Conservation (phyloP, 352 stramenopile species). For the Pythium coloratum region DNA sequence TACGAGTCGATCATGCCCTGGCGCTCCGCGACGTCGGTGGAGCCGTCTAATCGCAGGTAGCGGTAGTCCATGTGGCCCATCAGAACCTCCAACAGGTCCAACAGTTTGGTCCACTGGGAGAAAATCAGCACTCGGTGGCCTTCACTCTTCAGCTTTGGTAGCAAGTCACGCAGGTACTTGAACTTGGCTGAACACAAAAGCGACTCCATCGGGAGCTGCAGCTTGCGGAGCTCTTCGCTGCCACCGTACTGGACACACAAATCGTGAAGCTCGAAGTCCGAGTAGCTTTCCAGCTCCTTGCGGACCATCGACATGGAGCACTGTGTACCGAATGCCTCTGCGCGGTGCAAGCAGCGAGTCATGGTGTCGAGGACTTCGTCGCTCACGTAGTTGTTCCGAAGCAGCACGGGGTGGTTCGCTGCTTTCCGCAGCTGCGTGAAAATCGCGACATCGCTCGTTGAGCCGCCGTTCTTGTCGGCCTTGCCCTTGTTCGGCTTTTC, state of each 20-base stretch:
- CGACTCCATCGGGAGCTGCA: conserved; percentile 86
- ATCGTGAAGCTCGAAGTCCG: conserved; percentile 96
- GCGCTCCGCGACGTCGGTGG: conserved; percentile 68
- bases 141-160: conserved; percentile 85
- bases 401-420: conserved; percentile 96
- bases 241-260: conserved; percentile 88
- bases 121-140: conserved; percentile 97
- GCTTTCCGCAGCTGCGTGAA: conserved; percentile 98
- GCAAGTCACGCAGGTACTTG: conserved; percentile 80
- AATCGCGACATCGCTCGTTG: conserved; percentile 55
- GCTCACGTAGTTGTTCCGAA: conserved; percentile 83
- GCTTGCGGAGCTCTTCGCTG: conserved; percentile 75
- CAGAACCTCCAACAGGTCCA: conserved; percentile 93
- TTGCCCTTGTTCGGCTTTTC: conserved; percentile 15
- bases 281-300: conserved; percentile 93
- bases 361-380: conserved; percentile 83
- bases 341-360: conserved; percentile 72
- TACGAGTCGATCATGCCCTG: conserved; percentile 85
- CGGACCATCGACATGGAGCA: conserved; percentile 82
- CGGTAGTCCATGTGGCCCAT: conserved; percentile 76
- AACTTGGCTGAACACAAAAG: conserved; percentile 96
- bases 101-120: conserved; percentile 95
- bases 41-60: conserved; percentile 81
- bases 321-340: conserved; percentile 84
- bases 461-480: conserved; percentile 19